phyloP scores from a whole-genome alignment of 192 early-diverging fungal species.

The Podila epicladia region DNA sequence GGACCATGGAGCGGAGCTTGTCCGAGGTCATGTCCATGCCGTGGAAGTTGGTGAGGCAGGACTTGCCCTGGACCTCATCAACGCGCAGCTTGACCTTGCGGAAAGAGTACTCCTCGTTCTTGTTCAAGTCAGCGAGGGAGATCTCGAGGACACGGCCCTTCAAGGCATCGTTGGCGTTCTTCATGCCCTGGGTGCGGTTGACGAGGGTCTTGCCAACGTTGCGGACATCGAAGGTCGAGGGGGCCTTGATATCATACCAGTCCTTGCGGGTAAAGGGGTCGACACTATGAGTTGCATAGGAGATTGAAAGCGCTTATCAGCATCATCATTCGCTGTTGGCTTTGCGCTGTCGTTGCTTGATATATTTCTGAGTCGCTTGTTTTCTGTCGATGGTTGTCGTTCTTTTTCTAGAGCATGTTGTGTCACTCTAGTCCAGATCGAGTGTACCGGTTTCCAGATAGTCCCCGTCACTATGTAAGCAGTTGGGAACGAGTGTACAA shows the following conservation, averaged over 20 bases:
- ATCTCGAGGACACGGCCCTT: conserved; percentile 93
- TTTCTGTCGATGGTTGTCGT: no score
- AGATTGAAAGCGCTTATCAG: not conserved
- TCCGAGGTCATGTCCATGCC: conserved; percentile 99
- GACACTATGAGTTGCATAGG: conserved; percentile 65
- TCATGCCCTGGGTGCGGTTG: conserved; percentile 99
- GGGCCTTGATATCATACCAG: conserved; percentile 99
- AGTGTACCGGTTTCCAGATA: no score
- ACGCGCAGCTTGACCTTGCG: conserved; percentile 98
- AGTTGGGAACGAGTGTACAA: no score
- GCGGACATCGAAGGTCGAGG: conserved; percentile 93
- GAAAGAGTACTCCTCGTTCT: conserved; percentile 91
- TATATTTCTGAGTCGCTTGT: no score
- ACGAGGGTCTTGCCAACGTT: conserved; percentile 99
- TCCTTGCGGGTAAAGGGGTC: conserved; percentile 99
- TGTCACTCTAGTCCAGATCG: no score
- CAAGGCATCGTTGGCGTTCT: conserved; percentile 92
- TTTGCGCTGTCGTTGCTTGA: not conserved
- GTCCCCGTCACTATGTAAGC: no score
- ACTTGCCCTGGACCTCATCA: conserved; percentile 98
- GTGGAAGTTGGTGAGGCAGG: conserved; percentile 99
- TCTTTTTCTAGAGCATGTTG: no score
- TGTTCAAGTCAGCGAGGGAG: conserved; percentile 95
- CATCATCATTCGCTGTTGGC: not conserved
- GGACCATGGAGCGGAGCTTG: conserved; percentile 99